These are phyloP conservation scores for Hygrophorus pudorinus DNA, from an alignment of 768 basidiomycete species.

Conservation along the genomic window DNA sequence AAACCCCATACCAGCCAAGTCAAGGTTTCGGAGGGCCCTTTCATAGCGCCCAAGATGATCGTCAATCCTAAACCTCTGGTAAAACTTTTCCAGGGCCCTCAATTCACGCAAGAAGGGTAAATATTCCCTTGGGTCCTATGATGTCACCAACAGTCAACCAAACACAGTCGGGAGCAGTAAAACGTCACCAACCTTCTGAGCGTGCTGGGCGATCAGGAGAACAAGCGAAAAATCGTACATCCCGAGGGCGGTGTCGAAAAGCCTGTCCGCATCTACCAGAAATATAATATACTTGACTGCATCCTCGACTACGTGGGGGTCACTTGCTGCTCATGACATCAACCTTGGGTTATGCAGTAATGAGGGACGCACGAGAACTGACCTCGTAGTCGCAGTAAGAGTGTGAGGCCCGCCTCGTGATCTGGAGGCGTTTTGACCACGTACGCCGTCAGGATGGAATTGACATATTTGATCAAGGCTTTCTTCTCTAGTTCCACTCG, in stretches of 20 bases:
- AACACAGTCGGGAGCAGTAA: neutral
- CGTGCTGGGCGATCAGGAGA: slow-evolving; percentile 91
- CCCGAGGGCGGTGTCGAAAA: slow-evolving; percentile 92
- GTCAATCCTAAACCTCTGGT: slow-evolving; percentile 88
- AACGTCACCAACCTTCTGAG: slow-evolving; percentile 66
- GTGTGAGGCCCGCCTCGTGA: slow-evolving; percentile 71
- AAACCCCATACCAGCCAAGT: slow-evolving; percentile 56
- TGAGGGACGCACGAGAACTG: slow-evolving; percentile 8
- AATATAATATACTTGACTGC: slow-evolving; percentile 99
- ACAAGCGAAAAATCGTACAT: slow-evolving; percentile 99
- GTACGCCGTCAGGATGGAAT: slow-evolving; percentile 86
- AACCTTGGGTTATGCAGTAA: slow-evolving; percentile 3
- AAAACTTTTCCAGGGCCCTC: slow-evolving; percentile 64
- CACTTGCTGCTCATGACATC: slow-evolving; percentile 29
- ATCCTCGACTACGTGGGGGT: slow-evolving; percentile 80
- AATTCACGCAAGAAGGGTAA: slow-evolving; percentile 93
- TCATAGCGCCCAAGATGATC: slow-evolving; percentile 75
- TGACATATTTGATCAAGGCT: slow-evolving; percentile 74
- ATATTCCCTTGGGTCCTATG: slow-evolving; percentile 93
- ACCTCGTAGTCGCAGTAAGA: slow-evolving; percentile 78
- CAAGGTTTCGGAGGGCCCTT: slow-evolving; percentile 67
- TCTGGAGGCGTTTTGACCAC: slow-evolving; percentile 89
- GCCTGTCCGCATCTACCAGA: slow-evolving; percentile 81
- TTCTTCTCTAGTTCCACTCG: slow-evolving; percentile 59
- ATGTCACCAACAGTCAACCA: neutral